Evolutionary conservation across 2,329 filamentous ascomycete genomes (phyloP).

Genomic region (Cladosporium cucumerinum): DNA sequence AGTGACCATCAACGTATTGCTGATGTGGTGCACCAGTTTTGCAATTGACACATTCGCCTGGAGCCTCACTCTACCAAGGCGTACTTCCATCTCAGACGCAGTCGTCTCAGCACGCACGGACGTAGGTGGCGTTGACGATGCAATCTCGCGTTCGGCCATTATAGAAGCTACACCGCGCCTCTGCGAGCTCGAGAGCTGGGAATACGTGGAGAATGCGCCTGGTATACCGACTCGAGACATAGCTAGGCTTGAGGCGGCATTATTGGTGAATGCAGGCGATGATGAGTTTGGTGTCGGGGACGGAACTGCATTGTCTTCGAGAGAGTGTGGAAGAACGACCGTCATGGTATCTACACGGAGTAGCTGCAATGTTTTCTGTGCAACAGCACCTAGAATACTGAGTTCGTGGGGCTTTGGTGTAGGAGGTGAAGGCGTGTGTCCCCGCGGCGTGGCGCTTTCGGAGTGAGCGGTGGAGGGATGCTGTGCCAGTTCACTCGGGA

Average conservation of each 20-base stretch:
- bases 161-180: constrained; percentile 21
- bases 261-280: background rate
- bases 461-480: constrained; percentile 13
- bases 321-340: background rate
- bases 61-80: constrained; percentile 19
- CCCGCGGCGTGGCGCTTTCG: constrained; percentile 30
- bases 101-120: background rate
- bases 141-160: background rate
- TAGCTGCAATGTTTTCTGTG: background rate
- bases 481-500: background rate
- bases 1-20: background rate
- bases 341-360: background rate
- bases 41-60: constrained; percentile 24
- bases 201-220: constrained; percentile 48
- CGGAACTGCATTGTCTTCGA: background rate
- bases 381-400: too few relatives aligned
- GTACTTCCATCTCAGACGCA: constrained; percentile 18
- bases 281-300: background rate
- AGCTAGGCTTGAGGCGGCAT: background rate
- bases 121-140: background rate
- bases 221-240: constrained; percentile 35
- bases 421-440: background rate
- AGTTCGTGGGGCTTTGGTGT: background rate
- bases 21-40: constrained; percentile 21
- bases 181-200: constrained; percentile 39